Conservation (phyloP, 2,329 filamentous ascomycete genomes). For the Chrysoporthe deuterocubensis region DNA sequence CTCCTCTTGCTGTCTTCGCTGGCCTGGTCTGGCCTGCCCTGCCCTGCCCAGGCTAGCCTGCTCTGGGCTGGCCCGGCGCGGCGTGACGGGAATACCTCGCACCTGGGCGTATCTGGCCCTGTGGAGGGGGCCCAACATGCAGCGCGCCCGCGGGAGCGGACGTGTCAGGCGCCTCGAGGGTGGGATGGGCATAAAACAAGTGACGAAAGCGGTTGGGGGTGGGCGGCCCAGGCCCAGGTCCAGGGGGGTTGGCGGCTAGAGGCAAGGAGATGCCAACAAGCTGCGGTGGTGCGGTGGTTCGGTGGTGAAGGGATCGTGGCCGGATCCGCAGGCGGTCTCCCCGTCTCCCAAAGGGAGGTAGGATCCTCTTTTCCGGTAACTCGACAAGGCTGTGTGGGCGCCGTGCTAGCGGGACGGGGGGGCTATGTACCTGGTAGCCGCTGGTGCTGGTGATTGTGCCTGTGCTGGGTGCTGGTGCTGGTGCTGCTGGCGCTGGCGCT, state of each 20-base stretch:
- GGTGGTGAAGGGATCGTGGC: background rate
- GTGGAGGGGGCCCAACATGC: slow-evolving; percentile 3
- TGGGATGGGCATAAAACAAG: background rate
- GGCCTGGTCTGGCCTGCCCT: background rate
- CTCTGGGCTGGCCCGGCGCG: background rate
- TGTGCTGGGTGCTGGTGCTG: too few relatives aligned
- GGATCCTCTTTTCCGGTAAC: background rate
- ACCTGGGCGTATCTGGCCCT: background rate
- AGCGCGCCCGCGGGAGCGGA: background rate
- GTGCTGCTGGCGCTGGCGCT: too few relatives aligned
- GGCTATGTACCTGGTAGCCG: background rate
- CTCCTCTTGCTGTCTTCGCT: too few relatives aligned
- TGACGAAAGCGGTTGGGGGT: slow-evolving; percentile 16
- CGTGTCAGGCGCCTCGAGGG: slow-evolving; percentile 4
- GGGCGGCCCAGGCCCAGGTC: slow-evolving; percentile 11
- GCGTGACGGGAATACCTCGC: background rate
- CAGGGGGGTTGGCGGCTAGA: background rate
- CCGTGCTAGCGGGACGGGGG: background rate
- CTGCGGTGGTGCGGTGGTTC: background rate
- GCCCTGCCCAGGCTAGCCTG: background rate
- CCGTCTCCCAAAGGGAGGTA: background rate
- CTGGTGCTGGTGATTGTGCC: background rate
- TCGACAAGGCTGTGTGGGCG: background rate
- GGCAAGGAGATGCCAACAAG: background rate
- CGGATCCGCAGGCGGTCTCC: background rate